Evolutionary conservation across 306 rosid genomes (phyloP).

Genomic region (Astragalus membranaceus): DNA sequence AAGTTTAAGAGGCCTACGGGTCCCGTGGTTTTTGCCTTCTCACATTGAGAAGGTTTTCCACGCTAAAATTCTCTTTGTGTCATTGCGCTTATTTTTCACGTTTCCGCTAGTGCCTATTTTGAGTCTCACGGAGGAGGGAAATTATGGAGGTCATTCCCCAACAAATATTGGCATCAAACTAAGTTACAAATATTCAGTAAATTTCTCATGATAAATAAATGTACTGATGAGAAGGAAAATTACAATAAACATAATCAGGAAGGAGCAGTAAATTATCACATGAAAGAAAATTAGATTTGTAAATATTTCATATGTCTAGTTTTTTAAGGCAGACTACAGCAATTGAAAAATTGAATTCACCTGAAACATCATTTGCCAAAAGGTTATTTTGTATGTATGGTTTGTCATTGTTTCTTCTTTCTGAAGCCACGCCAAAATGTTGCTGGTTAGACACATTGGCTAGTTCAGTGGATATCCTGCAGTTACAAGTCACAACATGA

Average conservation of each 20-base stretch:
- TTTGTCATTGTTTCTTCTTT: slow-evolving; percentile 57
- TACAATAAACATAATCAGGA: background rate
- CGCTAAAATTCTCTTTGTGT: no score
- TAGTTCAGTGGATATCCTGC: slow-evolving; percentile 83
- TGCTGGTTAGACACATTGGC: slow-evolving; percentile 57
- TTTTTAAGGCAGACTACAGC: no score
- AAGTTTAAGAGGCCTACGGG: no score
- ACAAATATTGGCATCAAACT: slow-evolving; percentile 20
- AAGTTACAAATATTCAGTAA: slow-evolving; percentile 15
- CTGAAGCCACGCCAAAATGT: slow-evolving; percentile 45
- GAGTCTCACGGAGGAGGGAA: no score
- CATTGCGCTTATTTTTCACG: no score
- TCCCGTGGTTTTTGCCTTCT: no score
- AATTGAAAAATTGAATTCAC: slow-evolving; percentile 42
- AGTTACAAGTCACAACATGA: background rate
- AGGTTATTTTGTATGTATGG: slow-evolving; percentile 39
- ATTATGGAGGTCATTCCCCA: no score
- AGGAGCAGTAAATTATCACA: background rate
- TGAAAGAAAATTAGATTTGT: background rate
- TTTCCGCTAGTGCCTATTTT: no score
- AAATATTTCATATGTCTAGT: background rate
- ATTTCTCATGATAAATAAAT: background rate
- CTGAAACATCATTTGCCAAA: slow-evolving; percentile 42
- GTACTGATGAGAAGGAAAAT: background rate
- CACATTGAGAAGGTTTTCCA: no score